Evolutionary conservation across 495 filamentous ascomycete genomes (phyloP), one percentile per base, ranked within the genome.

Genomic region (Astrothelium subdiscretum): DNA sequence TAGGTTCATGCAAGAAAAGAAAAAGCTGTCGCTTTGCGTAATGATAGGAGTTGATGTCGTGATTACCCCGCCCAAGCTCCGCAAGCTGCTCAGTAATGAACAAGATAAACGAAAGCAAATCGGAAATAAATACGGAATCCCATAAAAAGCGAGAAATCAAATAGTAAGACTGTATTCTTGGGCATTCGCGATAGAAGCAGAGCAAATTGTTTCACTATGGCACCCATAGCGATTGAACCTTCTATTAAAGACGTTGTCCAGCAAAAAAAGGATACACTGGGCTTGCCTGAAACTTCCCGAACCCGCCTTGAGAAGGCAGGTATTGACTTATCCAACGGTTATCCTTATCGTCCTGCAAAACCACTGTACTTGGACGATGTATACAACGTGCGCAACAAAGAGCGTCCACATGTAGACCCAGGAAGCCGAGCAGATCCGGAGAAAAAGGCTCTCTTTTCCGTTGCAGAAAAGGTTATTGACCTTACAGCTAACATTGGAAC

Each of bases 401-500:
- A 85, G 58, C 80, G 85, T 13, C 64, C 68, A 31, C 79, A 87
- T 63, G 69, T 80, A 18, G 86, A 89, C 58, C 79, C 85, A 0
- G 85, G 83, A 3, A 77, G 79, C 3, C 80, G 85, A 29, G 86
- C 86, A 18, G 85, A 89, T 65, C 85, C 83, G 51, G 78, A 78
- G 22, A 89, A 88, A 74, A 85, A 80, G 58, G 79, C 83, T 4
- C 70, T 89, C 10, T 64, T 89, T 3, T 79, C 78, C 0, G 86
- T 85, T 0, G 85, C 86, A 0, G 84, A 81, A 35, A 80, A 87
- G 67, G 84, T 88, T 2, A 86, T 81, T 15, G 75, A 85, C 63
- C 71, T 89, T 52, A 88, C 86, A 2, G 69, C 76, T 22, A 80
- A 87, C 66, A 88, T 88, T 68, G 86, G 87, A 13, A 88, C 86